phyloP scores from a whole-genome alignment of 2,329 filamentous ascomycete species.

The Cladosporium sp. region DNA sequence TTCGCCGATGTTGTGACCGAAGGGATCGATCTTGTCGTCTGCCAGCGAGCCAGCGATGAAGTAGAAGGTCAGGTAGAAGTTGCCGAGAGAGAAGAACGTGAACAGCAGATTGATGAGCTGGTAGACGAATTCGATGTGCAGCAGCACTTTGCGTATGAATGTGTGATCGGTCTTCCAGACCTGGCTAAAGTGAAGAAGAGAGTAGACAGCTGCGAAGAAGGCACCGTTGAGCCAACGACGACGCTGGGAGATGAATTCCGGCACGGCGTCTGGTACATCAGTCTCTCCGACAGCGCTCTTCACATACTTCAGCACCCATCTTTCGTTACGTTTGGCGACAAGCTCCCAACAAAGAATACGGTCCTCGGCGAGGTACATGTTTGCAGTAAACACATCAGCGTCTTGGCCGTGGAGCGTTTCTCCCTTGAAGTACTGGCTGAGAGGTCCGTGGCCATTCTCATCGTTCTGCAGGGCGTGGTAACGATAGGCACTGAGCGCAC shows the following conservation, averaged over 20 bases:
- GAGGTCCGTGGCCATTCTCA: constrained; percentile 85
- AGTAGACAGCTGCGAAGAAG: constrained; percentile 98
- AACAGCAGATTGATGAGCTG: constrained; percentile 90
- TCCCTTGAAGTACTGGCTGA: constrained; percentile 99
- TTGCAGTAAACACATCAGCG: constrained; percentile 95
- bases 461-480: constrained; percentile 97
- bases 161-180: constrained; percentile 93
- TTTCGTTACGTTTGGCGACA: constrained; percentile 88
- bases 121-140: constrained; percentile 94
- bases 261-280: constrained; percentile 89
- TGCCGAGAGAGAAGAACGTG: constrained; percentile 94
- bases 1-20: constrained; percentile 78
- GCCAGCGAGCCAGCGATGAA: constrained; percentile 90
- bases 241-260: constrained; percentile 95
- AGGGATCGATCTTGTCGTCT: constrained; percentile 77
- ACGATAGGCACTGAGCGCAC: constrained; percentile 89
- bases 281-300: constrained; percentile 96
- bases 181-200: constrained; percentile 88
- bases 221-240: constrained; percentile 97
- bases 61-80: constrained; percentile 99
- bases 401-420: constrained; percentile 95
- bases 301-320: constrained; percentile 98
- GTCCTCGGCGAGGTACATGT: constrained; percentile 91
- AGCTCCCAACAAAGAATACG: constrained; percentile 91
- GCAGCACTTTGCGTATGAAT: constrained; percentile 77